These are phyloP conservation scores for Eucalyptus erythrocorys DNA, from an alignment of 345 rosid genomes.

Conservation along the genomic window DNA sequence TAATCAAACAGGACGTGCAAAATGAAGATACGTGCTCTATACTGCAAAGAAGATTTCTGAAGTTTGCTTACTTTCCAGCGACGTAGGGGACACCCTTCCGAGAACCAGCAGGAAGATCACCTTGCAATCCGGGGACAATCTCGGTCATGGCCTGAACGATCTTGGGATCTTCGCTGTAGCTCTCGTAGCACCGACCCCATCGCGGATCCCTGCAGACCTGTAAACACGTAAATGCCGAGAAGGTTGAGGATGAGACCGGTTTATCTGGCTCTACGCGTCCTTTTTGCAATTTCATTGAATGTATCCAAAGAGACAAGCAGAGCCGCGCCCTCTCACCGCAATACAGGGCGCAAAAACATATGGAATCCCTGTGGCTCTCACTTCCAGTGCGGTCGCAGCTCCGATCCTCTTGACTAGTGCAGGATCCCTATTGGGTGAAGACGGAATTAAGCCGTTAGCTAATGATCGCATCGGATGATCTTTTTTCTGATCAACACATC, in stretches of 20 bases:
- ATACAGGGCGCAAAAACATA: conserved; percentile 84
- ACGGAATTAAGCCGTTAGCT: not conserved
- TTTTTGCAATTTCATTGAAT: not conserved
- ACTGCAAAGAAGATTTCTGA: not conserved
- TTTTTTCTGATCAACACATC: not conserved
- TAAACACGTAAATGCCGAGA: not conserved
- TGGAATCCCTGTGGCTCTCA: conserved; percentile 72
- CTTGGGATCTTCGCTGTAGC: conserved; percentile 74
- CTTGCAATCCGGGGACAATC: conserved; percentile 73
- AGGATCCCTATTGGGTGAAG: conserved; percentile 45
- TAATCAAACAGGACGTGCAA: not conserved
- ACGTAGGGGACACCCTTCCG: conserved; percentile 50
- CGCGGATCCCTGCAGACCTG: conserved; percentile 97
- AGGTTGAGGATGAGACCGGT: not conserved
- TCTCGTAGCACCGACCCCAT: conserved; percentile 96
- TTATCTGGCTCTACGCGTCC: not conserved
- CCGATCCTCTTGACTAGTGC: conserved; percentile 70
- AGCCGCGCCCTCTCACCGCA: conserved; percentile 34
- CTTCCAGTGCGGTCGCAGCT: conserved; percentile 88
- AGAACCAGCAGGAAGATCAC: conserved; percentile 43
- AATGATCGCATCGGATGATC: not conserved
- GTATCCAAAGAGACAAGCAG: not conserved
- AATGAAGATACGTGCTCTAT: not conserved
- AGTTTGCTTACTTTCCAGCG: conserved; percentile 53
- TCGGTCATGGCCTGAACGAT: conserved; percentile 68